These are phyloP conservation scores for Debaryomyces psychrophilus DNA, from an alignment of 1,139 yeast species.

Conservation along the genomic window DNA sequence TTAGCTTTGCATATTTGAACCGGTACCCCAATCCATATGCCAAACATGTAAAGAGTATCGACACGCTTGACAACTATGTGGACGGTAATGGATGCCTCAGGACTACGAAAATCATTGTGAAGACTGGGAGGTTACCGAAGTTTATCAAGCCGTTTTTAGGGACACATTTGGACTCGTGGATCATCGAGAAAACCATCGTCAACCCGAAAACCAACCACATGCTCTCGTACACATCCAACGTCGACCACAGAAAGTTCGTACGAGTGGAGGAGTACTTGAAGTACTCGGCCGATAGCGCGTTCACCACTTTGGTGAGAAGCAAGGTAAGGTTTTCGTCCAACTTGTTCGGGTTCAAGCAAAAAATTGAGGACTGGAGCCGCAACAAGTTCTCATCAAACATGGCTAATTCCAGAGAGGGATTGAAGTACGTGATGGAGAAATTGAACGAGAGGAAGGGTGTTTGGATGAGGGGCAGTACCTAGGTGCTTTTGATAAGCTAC, in stretches of 20 bases:
- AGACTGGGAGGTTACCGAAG: slow-evolving; percentile 78
- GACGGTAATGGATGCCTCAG: slow-evolving; percentile 67
- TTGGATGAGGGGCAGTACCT: slow-evolving; percentile 5
- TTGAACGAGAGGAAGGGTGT: slow-evolving; percentile 25
- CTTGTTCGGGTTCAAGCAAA: slow-evolving; percentile 66
- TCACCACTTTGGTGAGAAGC: slow-evolving; percentile 45
- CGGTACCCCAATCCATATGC: slow-evolving; percentile 92
- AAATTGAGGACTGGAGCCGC: slow-evolving; percentile 85
- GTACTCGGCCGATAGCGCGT: slow-evolving; percentile 30
- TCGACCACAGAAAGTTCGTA: slow-evolving; percentile 82
- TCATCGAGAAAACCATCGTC: slow-evolving; percentile 77
- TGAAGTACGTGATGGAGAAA: slow-evolving; percentile 74
- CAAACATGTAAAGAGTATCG: slow-evolving; percentile 83
- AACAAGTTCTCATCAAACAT: slow-evolving; percentile 69
- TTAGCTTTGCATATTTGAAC: slow-evolving; percentile 78
- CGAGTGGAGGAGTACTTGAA: slow-evolving; percentile 77
- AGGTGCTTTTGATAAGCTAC: neutral
- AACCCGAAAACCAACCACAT: slow-evolving; percentile 62
- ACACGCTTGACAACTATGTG: slow-evolving; percentile 64
- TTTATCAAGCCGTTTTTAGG: slow-evolving; percentile 83
- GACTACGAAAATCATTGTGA: slow-evolving; percentile 75
- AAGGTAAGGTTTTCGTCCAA: slow-evolving; percentile 76
- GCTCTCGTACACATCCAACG: slow-evolving; percentile 76
- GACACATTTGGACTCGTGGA: slow-evolving; percentile 74
- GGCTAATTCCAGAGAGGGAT: slow-evolving; percentile 68